These are phyloP conservation scores for Spirogloea muscicola DNA, from an alignment of 139 green algal species.

Conservation along the genomic window DNA sequence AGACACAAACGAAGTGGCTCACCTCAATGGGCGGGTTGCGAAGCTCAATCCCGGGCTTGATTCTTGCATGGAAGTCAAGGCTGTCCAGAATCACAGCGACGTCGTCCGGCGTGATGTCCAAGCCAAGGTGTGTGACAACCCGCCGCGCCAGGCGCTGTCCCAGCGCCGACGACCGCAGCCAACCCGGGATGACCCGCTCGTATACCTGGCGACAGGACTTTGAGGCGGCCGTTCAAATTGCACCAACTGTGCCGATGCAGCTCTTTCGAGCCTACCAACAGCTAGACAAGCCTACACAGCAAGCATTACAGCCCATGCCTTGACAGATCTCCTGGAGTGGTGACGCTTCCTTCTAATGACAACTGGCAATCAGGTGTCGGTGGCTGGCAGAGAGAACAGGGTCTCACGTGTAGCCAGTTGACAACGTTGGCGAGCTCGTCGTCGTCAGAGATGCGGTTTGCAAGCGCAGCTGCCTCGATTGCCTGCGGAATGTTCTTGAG, in stretches of 20 bases:
- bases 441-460: neutral
- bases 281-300: too few species aligned
- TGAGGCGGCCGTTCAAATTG: too few species aligned
- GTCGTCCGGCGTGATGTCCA: conserved; percentile 19
- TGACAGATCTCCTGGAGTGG: too few species aligned
- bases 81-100: neutral
- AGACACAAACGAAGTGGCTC: neutral
- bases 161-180: neutral
- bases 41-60: neutral
- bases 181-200: conserved; percentile 10
- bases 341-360: too few species aligned
- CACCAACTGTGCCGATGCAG: too few species aligned
- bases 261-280: too few species aligned
- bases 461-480: conserved; percentile 6
- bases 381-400: too few species aligned
- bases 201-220: too few species aligned
- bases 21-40: neutral
- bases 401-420: conserved; percentile 4
- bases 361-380: too few species aligned
- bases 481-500: conserved; percentile 4
- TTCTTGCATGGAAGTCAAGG: conserved; percentile 7
- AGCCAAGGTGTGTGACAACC: conserved; percentile 8
- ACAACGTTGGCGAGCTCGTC: conserved; percentile 8
- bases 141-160: conserved; percentile 13
- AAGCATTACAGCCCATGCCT: too few species aligned